These are phyloP conservation scores for Pseudocercospora fijiensis DNA, from an alignment of 2,329 filamentous ascomycete genomes.

Conservation along the genomic window DNA sequence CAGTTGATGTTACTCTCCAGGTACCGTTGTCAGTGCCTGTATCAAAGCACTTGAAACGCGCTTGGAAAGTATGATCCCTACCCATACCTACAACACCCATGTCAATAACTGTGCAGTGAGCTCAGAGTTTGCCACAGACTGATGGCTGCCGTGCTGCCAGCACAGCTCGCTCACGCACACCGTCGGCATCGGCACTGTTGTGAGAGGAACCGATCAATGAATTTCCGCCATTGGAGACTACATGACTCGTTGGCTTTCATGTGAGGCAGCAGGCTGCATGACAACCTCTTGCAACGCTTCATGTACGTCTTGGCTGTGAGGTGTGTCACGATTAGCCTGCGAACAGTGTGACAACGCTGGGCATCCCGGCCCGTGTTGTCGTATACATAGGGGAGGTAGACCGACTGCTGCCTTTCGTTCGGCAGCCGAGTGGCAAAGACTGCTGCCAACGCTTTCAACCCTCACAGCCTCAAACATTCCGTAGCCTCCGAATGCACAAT, in stretches of 20 bases:
- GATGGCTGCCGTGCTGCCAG: slow-evolving; percentile 19
- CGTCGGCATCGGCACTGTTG: slow-evolving; percentile 9
- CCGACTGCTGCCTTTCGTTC: slow-evolving; percentile 5
- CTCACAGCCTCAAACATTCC: slow-evolving; percentile 5
- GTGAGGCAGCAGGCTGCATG: slow-evolving; percentile 1
- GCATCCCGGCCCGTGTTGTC: not conserved
- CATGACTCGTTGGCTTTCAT: slow-evolving; percentile 7
- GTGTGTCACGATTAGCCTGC: slow-evolving; percentile 7
- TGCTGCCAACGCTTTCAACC: not conserved
- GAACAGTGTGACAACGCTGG: not conserved
- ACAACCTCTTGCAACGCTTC: slow-evolving; percentile 14
- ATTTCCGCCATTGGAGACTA: slow-evolving; percentile 8
- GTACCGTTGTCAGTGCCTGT: slow-evolving; percentile 23
- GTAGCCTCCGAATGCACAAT: slow-evolving; percentile 2
- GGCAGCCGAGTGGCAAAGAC: not conserved
- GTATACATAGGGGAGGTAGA: slow-evolving; percentile 1
- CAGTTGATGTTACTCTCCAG: slow-evolving; percentile 11
- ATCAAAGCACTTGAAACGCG: slow-evolving; percentile 24
- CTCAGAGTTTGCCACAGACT: slow-evolving; percentile 19
- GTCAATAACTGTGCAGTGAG: slow-evolving; percentile 12
- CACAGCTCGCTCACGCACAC: slow-evolving; percentile 13
- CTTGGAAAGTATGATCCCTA: slow-evolving; percentile 16
- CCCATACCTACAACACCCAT: slow-evolving; percentile 16
- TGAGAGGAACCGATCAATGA: not conserved
- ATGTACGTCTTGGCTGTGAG: slow-evolving; percentile 9